Evolutionary conservation across 495 filamentous ascomycete genomes (phyloP), one percentile per base, ranked within the genome.

Genomic region (Xylaria palmicola): DNA sequence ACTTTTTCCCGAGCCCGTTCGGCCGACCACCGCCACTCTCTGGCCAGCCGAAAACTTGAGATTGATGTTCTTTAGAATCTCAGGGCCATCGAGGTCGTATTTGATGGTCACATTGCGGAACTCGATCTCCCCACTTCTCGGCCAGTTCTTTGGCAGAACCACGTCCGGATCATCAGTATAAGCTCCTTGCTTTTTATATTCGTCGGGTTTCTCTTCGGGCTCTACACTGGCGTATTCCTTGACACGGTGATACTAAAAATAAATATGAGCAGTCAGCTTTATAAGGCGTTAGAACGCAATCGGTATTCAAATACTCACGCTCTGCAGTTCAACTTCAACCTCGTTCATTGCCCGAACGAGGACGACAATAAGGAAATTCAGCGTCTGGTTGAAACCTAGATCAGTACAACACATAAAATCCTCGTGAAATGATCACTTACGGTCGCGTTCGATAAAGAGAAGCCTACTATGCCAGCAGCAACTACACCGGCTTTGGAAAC

Each of bases 1-100:
- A 53, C 81, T 83, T 65, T 87, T 86, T n/a, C 84, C 84, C 22
- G 82, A 81, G 6, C 84, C 84, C 5, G 82, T 85, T 19, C 84
- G 77, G 17, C 84, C 84, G 7, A 84, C 78, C 36, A 86, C 71
- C 2, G 77, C 84, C 41, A 86, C 74, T 30, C 79, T 77, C 60
- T 85, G 79, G 10, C 84, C 84, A 15, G 84, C 73, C 7, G 72
- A 55, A 17, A 81, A 79, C 43, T 70, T 73, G 57, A 87, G 77
- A 52, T 76, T 79, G 50, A 86, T 72, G 22, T 78, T 67, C 47
- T 79, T 81, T 5, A 87, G 71, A 34, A 83, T 78, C 40, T 80
- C 72, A 1, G 77, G 79, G 0, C 78, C 74, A 48, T 79, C 77
- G 30, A 54, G 17, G 17, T 77, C 74, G 56, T 85, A 84, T 44